Evolutionary conservation across 306 rosid species (phyloP), one percentile per base, ranked within the genome.

Genomic region (Glycine tomentella): DNA sequence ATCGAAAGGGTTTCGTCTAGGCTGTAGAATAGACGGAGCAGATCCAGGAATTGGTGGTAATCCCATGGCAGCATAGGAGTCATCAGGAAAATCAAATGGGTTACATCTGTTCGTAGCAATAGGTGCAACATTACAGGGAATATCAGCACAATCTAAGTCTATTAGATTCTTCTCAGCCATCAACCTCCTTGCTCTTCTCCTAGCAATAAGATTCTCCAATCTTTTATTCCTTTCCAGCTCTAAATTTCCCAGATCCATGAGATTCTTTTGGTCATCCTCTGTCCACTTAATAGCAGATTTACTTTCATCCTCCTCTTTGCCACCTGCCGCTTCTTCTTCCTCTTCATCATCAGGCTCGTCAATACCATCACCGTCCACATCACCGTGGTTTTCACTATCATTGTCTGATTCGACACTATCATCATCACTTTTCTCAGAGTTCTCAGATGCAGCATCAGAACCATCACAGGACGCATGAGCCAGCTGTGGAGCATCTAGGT

Each of bases 221-320:
- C 99, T 90, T 49, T 74, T 96, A 86, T 96, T 96, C 87, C 99
- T 92, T 85, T 96, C 99, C 3, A 93, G 87, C 89, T 96, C 99
- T 61, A 86, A 89, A 81, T 89, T 92, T 72, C 99, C 97, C 75
- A 96, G 85, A 85, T 96, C 98, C 92, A 92, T 88, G 73, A 96
- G 97, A 89, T 90, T 96, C 91, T 91, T 93, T 80, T 96, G 91
- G 86, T 96, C 99, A 46, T 92, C 97, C 87, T 96, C 98, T 0
- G 97, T 96, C 99, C 99, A 96, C 80, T 86, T 96, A 69, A 96
- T 93, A 69, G 98, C 99, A 52, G 97, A 90, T 79, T 96, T 93
- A 85, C 98, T 93, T 49, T 95, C 99, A 82, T 95, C 99, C 63
- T 95, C 99, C 67, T 95, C 99, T 76, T 85, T 91, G 87, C 89